Evolutionary conservation across 2,329 filamentous ascomycete genomes (phyloP), one percentile per base, ranked within the genome.

Genomic region (Amylocarpus encephaloides): DNA sequence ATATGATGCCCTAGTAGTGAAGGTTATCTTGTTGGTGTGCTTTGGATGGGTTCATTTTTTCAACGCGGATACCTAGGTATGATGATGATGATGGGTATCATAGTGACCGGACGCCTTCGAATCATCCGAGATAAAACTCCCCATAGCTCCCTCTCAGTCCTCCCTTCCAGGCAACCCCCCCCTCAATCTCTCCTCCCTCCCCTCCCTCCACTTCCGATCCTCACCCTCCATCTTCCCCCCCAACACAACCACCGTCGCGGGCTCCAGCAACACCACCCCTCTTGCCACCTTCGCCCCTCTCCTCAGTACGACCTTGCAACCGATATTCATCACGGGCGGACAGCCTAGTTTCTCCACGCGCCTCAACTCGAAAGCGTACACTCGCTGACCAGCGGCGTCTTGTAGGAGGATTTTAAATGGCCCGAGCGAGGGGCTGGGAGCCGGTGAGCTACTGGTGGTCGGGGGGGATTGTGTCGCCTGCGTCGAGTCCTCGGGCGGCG

Each of bases 221-320:
- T 90, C 80, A 0, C 73, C 73, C 48, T 96, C 90, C 40, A 97
- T 78, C 70, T 88, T 94, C 0, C 93, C 93, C 1, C 93, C 93
- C n/a, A 96, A 68, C 2, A 95, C 64, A n/a, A 79, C 75, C 48
- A 82, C 83, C 50, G 68, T 81, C 2, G 71, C 71, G 1, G 88
- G 83, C 55, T 89, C 84, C 16, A 98, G 72, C 67, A 97, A 70
- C n/a, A 95, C 62, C 44, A 86, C 78, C 0, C 90, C 93, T 49
- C 92, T 76, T 5, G 86, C 80, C 2, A 94, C 80, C 5, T 81
- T 73, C 2, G 76, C 79, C 76, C 55, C 81, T 74, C 73, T 81
- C 45, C 74, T 81, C 43, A 98, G 67, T 36, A 95, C 61, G 19
- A 96, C 63, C 71, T 98, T 98, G 59, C 83, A 78, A 1, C 93